Percentiles rank a stretch among this genome's conserved stretches.
Conservation (phyloP, 2,329 filamentous ascomycete species). For the Gyromitra esculenta region DNA sequence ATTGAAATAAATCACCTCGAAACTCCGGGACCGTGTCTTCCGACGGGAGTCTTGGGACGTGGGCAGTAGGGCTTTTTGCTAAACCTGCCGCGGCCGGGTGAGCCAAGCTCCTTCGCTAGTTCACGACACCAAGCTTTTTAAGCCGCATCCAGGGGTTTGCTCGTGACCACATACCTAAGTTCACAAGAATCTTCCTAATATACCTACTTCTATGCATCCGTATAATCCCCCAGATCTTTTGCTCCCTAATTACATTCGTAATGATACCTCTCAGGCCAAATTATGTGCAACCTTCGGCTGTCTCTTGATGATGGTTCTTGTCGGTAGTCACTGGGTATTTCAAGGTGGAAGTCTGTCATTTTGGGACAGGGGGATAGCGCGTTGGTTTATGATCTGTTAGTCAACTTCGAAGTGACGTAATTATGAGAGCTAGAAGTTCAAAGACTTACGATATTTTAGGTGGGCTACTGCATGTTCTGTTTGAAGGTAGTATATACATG, state of each 20-base stretch:
- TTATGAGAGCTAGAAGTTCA: not conserved
- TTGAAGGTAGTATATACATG: slow-evolving; percentile 66
- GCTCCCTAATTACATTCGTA: slow-evolving; percentile 64
- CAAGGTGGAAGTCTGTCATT: slow-evolving; percentile 59
- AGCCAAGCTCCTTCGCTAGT: not conserved
- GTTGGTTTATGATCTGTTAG: slow-evolving; percentile 69
- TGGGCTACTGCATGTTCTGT: slow-evolving; percentile 78
- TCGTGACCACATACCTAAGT: not conserved
- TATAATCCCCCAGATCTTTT: slow-evolving; percentile 64
- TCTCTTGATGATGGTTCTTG: slow-evolving; percentile 61
- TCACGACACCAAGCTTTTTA: slow-evolving; percentile 27
- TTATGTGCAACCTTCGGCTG: slow-evolving; percentile 62
- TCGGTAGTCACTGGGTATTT: slow-evolving; percentile 59
- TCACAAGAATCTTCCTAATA: slow-evolving; percentile 45
- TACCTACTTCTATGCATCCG: slow-evolving; percentile 61
- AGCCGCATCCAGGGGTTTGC: slow-evolving; percentile 17
- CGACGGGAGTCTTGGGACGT: not conserved
- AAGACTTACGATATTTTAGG: slow-evolving; percentile 61
- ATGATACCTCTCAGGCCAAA: slow-evolving; percentile 61
- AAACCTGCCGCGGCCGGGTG: no score
- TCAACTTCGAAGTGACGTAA: slow-evolving; percentile 25
- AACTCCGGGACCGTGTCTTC: not conserved
- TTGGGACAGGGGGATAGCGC: slow-evolving; percentile 63
- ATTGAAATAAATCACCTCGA: not conserved
- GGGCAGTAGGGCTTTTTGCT: no score